Percentiles rank a stretch among this genome's conserved stretches.
Conservation (phyloP, 805 yeast genomes). For the Ascoidea tarda region DNA sequence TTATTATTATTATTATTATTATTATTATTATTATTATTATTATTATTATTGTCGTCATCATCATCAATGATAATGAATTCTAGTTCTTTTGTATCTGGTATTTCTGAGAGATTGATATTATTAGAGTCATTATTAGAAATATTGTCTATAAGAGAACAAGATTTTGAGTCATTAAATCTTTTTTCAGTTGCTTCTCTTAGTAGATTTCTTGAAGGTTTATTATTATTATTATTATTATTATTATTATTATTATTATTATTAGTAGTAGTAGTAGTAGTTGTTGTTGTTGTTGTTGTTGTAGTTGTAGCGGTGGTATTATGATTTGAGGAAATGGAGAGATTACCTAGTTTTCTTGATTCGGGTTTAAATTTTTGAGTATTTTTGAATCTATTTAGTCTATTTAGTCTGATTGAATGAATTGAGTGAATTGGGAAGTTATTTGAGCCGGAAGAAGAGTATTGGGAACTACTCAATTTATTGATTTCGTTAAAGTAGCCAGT, state of each 20-base stretch:
- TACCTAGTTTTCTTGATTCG: constrained; percentile 23
- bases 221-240: constrained; percentile 2
- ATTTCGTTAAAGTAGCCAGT: constrained; percentile 38
- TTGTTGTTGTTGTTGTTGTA: too few species aligned
- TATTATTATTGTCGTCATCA: constrained; percentile 8
- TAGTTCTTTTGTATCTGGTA: constrained; percentile 32
- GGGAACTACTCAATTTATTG: constrained; percentile 26
- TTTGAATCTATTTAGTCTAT: constrained; percentile 26
- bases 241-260: constrained; percentile 9
- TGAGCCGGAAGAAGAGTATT: constrained; percentile 6
- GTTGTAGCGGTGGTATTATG: constrained; percentile 10
- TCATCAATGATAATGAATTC: constrained; percentile 19
- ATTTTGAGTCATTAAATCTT: constrained; percentile 35
- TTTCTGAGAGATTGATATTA: constrained; percentile 16
- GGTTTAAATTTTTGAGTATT: constrained; percentile 24
- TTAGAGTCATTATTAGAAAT: constrained; percentile 12
- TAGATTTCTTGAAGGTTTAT: constrained; percentile 23
- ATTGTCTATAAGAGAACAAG: constrained; percentile 22
- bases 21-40: constrained; percentile 11
- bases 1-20: background rate
- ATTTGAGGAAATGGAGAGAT: constrained; percentile 3
- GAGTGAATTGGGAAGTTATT: constrained; percentile 10
- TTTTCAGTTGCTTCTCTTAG: constrained; percentile 51
- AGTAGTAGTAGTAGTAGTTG: too few species aligned
- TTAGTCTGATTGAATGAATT: constrained; percentile 14